Evolutionary conservation across 1,284 basidiomycete species (phyloP), one percentile per base, ranked within the genome.

Genomic region (Ganoderma leucocontextum): DNA sequence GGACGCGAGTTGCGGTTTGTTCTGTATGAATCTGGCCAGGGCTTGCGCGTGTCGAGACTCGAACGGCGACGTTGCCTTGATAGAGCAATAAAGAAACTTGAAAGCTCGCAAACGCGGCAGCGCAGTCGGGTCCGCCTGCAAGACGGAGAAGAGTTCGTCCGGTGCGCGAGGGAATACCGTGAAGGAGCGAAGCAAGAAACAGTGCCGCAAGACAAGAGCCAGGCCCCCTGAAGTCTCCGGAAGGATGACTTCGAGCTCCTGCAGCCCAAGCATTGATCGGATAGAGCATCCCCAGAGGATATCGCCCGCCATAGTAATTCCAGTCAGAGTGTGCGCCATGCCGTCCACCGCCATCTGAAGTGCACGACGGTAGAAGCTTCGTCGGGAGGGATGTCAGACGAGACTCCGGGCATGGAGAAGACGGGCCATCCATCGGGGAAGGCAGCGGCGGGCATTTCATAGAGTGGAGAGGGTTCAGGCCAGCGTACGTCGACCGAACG

Each of bases 221-320:
- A 53, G 29, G 13, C 52, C 52, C 12, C 29, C 29, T 2, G 60
- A 47, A 8, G 49, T 39, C 10, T n/a, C 35, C 1, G 60, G 42
- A 4, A 49, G 60, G 17, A 49, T 53, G 15, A 63, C 15, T 19
- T 63, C 62, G 25, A 63, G 47, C 49, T 63, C 62, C n/a, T 53
- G 62, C 4, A 63, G 62, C 22, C n/a, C 62, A 12, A 39, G 35
- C 22, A 39, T 25, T 3, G 62, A 63, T n/a, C 47, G 62, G 36
- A 53, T n/a, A 25, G 36, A 22, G 35, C 49, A 49, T 38, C 22
- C 49, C 62, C 52, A 53, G 7, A 53, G 15, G 25, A 33, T 4
- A 3, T 53, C 52, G 25, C 52, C 52, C 15, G 25, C 13, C 4
- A 29, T 15, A 17, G 52, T 17, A 17, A 53, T 13, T 17, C 52